Percentiles rank a stretch among this genome's conserved stretches.
Conservation (phyloP, 306 rosid genomes). For the Leucaena leucocephala region DNA sequence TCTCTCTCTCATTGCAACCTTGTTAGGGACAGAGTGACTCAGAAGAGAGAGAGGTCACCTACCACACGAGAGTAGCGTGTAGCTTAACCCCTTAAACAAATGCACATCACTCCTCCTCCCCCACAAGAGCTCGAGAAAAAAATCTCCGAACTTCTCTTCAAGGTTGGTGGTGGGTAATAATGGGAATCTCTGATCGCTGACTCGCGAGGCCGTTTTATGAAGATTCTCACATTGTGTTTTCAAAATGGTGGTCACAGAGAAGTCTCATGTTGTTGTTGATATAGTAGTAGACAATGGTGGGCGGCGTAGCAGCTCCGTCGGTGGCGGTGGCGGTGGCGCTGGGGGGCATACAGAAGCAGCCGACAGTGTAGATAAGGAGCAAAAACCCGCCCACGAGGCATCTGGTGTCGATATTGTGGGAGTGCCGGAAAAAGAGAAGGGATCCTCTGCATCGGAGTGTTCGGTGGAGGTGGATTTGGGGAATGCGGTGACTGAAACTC, state of each 20-base stretch:
- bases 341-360: constrained; percentile 22
- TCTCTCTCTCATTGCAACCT: constrained; percentile 31
- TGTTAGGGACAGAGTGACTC: constrained; percentile 29
- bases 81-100: constrained; percentile 38
- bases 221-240: constrained; percentile 57
- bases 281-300: constrained; percentile 33
- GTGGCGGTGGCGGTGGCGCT: not conserved
- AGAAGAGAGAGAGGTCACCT: constrained; percentile 45
- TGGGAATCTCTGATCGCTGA: constrained; percentile 45
- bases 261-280: constrained; percentile 52
- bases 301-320: constrained; percentile 46
- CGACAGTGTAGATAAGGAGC: constrained; percentile 43
- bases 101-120: constrained; percentile 20
- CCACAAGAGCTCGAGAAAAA: constrained; percentile 11
- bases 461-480: constrained; percentile 79
- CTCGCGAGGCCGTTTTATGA: constrained; percentile 61
- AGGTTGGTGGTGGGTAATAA: constrained; percentile 32
- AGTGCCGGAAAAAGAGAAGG: constrained; percentile 46
- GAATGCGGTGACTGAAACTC: constrained; percentile 48
- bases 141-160: constrained; percentile 35
- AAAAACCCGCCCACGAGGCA: constrained; percentile 36
- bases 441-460: constrained; percentile 57
- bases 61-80: constrained; percentile 41
- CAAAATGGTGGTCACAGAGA: constrained; percentile 53
- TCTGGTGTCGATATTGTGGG: constrained; percentile 60